phyloP scores from a whole-genome alignment of 2,329 filamentous ascomycete species.

The Ceratocystis diversiconidia region DNA sequence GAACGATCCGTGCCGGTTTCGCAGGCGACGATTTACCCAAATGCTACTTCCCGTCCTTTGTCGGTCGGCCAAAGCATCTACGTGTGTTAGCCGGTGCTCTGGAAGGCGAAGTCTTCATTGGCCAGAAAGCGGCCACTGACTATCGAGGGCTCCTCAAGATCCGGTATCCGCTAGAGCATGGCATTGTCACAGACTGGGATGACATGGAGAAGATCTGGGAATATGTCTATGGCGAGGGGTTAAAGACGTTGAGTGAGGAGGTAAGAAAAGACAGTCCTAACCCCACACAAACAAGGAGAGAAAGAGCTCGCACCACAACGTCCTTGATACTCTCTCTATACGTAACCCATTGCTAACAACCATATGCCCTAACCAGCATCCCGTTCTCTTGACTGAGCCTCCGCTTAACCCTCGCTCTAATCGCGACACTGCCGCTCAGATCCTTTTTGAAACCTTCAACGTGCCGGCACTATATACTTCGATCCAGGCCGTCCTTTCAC shows the following conservation, averaged over 20 bases:
- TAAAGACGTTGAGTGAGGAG: slow-evolving; percentile 96
- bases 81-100: slow-evolving; percentile 90
- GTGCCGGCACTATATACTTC: slow-evolving; percentile 92
- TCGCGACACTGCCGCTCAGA: slow-evolving; percentile 89
- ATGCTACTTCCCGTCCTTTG: slow-evolving; percentile 94
- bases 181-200: slow-evolving; percentile 98
- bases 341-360: not conserved
- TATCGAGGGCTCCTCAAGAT: slow-evolving; percentile 90
- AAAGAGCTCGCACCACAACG: not conserved
- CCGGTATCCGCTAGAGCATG: slow-evolving; percentile 86
- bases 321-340: not conserved
- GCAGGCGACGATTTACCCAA: slow-evolving; percentile 91
- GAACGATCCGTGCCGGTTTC: slow-evolving; percentile 92
- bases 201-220: slow-evolving; percentile 99
- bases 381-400: slow-evolving; percentile 88
- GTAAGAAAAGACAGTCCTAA: slow-evolving; percentile 32
- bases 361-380: slow-evolving; percentile 49
- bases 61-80: slow-evolving; percentile 88
- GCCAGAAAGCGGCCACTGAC: slow-evolving; percentile 73
- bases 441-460: slow-evolving; percentile 98
- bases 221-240: slow-evolving; percentile 86
- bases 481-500: slow-evolving; percentile 87
- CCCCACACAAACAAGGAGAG: not conserved
- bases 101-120: slow-evolving; percentile 95
- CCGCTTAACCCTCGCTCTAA: slow-evolving; percentile 91